These are phyloP conservation scores for Plasmodium sp. DNA, from an alignment of 169 alveolate species.

Conservation along the genomic window DNA sequence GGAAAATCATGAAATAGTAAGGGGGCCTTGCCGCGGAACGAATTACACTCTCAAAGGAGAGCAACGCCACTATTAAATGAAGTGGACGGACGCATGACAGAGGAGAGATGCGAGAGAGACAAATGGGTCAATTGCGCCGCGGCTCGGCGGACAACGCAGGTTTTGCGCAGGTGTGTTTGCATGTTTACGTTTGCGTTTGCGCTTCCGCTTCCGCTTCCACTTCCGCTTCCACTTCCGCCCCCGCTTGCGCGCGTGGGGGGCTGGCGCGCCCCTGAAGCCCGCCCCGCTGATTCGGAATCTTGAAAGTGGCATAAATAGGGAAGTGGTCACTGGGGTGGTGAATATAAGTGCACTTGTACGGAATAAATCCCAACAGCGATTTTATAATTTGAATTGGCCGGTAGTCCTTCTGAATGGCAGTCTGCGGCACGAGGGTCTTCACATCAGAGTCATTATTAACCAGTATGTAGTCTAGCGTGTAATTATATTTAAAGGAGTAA, in stretches of 20 bases:
- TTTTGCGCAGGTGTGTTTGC: background rate
- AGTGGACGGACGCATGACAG: background rate
- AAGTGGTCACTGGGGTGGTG: constrained; percentile 75
- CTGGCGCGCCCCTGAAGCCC: background rate
- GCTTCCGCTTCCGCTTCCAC: too few species aligned
- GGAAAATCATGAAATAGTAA: background rate
- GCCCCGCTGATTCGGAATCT: background rate
- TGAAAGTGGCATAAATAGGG: constrained; percentile 67
- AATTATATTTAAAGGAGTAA: background rate
- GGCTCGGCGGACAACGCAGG: background rate
- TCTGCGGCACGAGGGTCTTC: constrained; percentile 53
- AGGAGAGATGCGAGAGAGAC: background rate
- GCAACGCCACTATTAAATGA: background rate
- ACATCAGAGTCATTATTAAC: constrained; percentile 27
- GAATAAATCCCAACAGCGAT: constrained; percentile 29
- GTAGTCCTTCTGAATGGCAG: constrained; percentile 29
- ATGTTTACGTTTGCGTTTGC: too few species aligned
- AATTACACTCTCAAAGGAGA: background rate
- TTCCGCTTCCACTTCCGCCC: too few species aligned
- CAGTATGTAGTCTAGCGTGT: constrained; percentile 67
- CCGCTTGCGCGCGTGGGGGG: background rate
- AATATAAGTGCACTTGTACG: constrained; percentile 7
- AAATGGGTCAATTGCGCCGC: background rate
- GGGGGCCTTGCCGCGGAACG: background rate
- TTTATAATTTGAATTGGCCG: constrained; percentile 11